Evolutionary conservation across 768 basidiomycete genomes (phyloP), one percentile per base, ranked within the genome.

Genomic region (Tulasnella sp.): DNA sequence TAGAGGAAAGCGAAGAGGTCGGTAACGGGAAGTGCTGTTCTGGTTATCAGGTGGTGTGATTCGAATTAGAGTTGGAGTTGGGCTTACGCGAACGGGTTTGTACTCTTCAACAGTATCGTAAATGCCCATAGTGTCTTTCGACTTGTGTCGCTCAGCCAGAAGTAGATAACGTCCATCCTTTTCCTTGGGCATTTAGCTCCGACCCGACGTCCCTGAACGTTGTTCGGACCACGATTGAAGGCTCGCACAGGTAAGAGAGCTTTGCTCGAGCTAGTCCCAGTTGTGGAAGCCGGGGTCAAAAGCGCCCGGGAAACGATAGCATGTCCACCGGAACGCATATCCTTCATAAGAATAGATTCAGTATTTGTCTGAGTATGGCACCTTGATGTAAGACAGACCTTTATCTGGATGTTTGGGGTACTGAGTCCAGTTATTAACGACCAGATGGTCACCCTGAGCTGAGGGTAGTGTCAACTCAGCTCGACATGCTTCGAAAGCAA

Each of bases 371-470:
- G 77, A 18, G 38, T 27, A 36, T 46, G 5, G 46, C n/a, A n/a
- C n/a, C n/a, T n/a, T n/a, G n/a, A n/a, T n/a, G n/a, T n/a, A n/a
- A 42, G 79, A 76, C n/a, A 8, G 62, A 94, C 94, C 94, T 89
- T 88, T 89, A 83, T 93, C 93, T 44, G 92, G 91, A 84, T 94
- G 91, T 40, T 95, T 88, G 31, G 95, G 94, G 84, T 91, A 94
- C 83, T 96, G 95, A 87, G 85, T 34, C 93, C 93, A 0, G 91
- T 92, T 2, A 90, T 86, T 36, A 97, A 86, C 18, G 94, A 95
- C 93, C 96, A 96, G 68, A 97, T 87, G 1, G 94, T 93, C 16
- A 97, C 90, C 76, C 95, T 89, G 68, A 97, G 88, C 96, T 98
- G 82, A 2, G 52, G 40, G 62, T 39, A 3, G 19, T 40, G n/a